Evolutionary conservation across 257 asterid genomes (phyloP), one percentile per base, ranked within the genome.

Genomic region (Solanum chmielewskii): DNA sequence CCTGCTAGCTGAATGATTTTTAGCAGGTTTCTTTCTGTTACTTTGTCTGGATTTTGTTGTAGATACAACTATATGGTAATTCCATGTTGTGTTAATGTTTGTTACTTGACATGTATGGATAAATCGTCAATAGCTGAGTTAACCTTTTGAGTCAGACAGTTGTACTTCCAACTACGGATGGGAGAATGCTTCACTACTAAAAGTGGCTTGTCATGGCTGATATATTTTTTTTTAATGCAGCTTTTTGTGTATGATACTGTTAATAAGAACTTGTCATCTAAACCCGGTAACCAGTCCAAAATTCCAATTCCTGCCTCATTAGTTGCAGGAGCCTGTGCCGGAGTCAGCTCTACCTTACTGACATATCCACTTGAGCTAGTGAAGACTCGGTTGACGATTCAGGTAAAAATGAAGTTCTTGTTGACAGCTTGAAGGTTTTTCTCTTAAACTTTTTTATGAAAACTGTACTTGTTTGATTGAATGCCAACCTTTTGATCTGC

Each of bases 301-400:
- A 52, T 97, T 59, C 95, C 91, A 18, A 69, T 95, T 45, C 98
- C 98, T 56, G 95, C 99, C 68, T 96, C 99, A 49, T 85, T 95
- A 77, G 83, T 97, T 75, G 99, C 98, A 1, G 99, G 99, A 71
- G 98, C 99, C 66, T 94, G 98, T 87, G 99, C 98, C 59, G 99
- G 99, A 86, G 97, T 97, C 89, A 92, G 94, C 93, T 97, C 99
- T 49, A 97, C 99, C 21, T 80, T 97, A 90, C 86, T 94, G 88
- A 97, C 98, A 60, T 97, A 97, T 88, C 99, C 98, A 37, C 98
- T 97, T 9, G 99, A 97, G 94, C 86, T 97, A 88, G 92, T 97
- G 89, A 95, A 97, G 92, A 97, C 99, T 85, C 97, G 98, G 76
- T 85, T 97, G 27, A 97, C 99, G 47, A 94, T 97, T 86, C 96